phyloP scores from a whole-genome alignment of 257 asterid genomes.

The Solanum habrochaites region DNA sequence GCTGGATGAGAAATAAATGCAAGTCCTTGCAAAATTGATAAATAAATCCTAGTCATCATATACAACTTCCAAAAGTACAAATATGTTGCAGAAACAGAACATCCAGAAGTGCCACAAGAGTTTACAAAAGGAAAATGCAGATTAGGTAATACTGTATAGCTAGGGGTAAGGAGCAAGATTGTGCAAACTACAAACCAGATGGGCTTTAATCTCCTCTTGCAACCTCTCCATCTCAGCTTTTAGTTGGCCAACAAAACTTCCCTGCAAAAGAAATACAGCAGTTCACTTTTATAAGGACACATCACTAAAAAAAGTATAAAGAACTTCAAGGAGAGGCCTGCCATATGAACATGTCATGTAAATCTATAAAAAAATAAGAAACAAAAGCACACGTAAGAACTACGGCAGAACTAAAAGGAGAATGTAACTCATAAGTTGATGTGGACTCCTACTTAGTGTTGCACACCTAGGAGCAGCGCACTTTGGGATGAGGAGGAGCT shows the following conservation, averaged over 20 bases:
- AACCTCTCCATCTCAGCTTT: constrained; percentile 63
- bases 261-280: constrained; percentile 35
- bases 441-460: not conserved
- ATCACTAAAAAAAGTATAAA: constrained; percentile 4
- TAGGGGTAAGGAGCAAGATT: not conserved
- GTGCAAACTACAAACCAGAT: constrained; percentile 71
- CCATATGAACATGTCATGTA: not conserved
- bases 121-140: not conserved
- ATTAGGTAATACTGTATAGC: not conserved
- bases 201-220: constrained; percentile 70
- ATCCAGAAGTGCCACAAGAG: not conserved
- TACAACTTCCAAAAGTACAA: not conserved
- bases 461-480: not conserved
- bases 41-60: not conserved
- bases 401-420: not conserved
- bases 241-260: constrained; percentile 69
- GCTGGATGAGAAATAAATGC: not conserved
- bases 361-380: not conserved
- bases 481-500: not conserved
- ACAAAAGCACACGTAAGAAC: not conserved
- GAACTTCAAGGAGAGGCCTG: not conserved
- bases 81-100: not conserved
- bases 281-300: not conserved
- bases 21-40: not conserved
- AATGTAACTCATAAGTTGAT: not conserved